phyloP scores from a whole-genome alignment of 495 filamentous ascomycete species.

The Penicillium bialowiezense region DNA sequence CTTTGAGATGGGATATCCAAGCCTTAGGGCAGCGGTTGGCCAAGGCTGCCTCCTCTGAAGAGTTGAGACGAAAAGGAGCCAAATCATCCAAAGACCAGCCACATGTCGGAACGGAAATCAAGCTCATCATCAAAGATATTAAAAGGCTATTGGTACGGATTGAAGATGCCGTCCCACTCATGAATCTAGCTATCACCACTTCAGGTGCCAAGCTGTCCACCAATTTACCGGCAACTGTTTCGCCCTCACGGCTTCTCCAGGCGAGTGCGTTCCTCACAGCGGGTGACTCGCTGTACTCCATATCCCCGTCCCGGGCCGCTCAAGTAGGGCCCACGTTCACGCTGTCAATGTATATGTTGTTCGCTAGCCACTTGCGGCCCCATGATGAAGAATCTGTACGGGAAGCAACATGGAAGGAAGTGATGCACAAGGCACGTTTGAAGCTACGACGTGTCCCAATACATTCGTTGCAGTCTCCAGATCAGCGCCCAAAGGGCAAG shows the following conservation, averaged over 20 bases:
- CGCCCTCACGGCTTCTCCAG: slow-evolving; percentile 87
- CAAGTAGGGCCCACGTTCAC: slow-evolving; percentile 89
- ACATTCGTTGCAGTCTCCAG: slow-evolving; percentile 27
- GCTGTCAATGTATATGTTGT: slow-evolving; percentile 95
- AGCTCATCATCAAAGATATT: slow-evolving; percentile 70
- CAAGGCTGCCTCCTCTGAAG: slow-evolving; percentile 64
- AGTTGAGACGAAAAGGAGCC: slow-evolving; percentile 50
- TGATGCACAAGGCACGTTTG: slow-evolving; percentile 89
- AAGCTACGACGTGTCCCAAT: slow-evolving; percentile 66
- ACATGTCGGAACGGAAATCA: slow-evolving; percentile 58
- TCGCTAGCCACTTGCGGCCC: slow-evolving; percentile 70
- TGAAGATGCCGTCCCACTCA: slow-evolving; percentile 89
- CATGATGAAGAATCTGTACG: slow-evolving; percentile 62
- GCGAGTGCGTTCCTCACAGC: slow-evolving; percentile 89
- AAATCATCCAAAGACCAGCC: slow-evolving; percentile 47
- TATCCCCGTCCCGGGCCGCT: slow-evolving; percentile 58
- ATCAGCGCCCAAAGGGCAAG: slow-evolving; percentile 16
- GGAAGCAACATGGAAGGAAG: slow-evolving; percentile 93
- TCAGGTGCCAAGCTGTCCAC: slow-evolving; percentile 86
- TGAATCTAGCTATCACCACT: slow-evolving; percentile 93
- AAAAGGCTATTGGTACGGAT: slow-evolving; percentile 72
- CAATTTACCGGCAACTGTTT: slow-evolving; percentile 75
- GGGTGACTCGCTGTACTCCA: slow-evolving; percentile 80
- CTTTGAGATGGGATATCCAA: slow-evolving; percentile 85
- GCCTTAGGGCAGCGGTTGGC: slow-evolving; percentile 74